Evolutionary conservation across 2,329 filamentous ascomycete species (phyloP).

Genomic region (Pestalotiopsis sp.): DNA sequence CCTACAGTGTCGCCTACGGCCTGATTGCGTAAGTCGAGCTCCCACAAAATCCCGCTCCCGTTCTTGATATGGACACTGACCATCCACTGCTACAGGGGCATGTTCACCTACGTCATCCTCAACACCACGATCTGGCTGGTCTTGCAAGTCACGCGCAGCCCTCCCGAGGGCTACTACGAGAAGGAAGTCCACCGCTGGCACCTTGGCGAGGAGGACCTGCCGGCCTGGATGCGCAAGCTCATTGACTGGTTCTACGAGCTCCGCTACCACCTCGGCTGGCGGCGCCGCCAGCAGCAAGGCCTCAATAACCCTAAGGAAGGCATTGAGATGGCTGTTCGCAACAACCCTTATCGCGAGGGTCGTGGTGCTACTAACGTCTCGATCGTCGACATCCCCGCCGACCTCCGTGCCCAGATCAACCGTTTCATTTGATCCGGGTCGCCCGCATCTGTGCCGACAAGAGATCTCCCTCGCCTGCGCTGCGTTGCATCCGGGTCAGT

Average conservation of each 20-base stretch:
- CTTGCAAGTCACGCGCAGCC: conserved; percentile 46
- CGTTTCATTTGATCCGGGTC: not conserved
- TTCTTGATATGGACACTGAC: not conserved
- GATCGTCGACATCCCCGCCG: conserved; percentile 1
- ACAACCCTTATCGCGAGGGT: not conserved
- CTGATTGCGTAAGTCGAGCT: conserved; percentile 64
- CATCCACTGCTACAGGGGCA: conserved; percentile 37
- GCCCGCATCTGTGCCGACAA: not conserved
- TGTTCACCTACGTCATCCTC: conserved; percentile 56
- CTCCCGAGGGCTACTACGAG: conserved; percentile 53
- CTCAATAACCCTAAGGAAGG: conserved; percentile 25
- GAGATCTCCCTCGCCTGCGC: too few relatives aligned
- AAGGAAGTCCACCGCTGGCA: conserved; percentile 60
- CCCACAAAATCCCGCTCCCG: not conserved
- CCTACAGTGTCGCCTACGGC: conserved; percentile 77
- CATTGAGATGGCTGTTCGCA: conserved; percentile 32
- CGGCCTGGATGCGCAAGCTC: conserved; percentile 56
- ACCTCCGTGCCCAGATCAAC: not conserved
- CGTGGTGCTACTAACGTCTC: conserved; percentile 20
- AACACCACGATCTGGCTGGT: conserved; percentile 55
- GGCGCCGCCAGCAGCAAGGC: conserved; percentile 15
- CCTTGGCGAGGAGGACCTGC: conserved; percentile 55
- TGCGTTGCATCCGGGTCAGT: too few relatives aligned
- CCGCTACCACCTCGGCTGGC: not conserved
- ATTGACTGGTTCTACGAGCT: conserved; percentile 21